phyloP scores from a whole-genome alignment of 495 filamentous ascomycete genomes.

The Rostrohypoxylon terebratum region DNA sequence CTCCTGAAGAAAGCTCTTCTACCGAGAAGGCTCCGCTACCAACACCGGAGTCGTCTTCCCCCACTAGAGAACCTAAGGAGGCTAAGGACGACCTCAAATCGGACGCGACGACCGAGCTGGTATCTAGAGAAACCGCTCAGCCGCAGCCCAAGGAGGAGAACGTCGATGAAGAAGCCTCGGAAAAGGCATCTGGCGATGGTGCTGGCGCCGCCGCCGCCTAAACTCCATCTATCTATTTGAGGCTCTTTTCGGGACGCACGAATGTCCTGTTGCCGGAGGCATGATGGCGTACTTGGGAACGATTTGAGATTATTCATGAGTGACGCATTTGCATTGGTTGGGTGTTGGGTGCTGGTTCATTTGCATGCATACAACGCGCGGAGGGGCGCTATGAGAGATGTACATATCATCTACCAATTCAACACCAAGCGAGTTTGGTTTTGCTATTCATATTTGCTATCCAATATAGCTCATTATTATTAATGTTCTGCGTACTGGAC shows the following conservation, averaged over 20 bases:
- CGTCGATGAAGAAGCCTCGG: conserved; percentile 28
- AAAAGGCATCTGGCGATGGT: conserved; percentile 29
- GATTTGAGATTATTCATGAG: conserved; percentile 7
- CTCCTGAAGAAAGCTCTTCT: neutral
- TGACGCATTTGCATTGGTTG: conserved; percentile 24
- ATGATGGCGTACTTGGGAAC: neutral
- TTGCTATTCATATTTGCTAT: neutral
- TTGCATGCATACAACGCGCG: conserved; percentile 19
- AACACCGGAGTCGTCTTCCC: conserved; percentile 23
- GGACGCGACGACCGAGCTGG: neutral
- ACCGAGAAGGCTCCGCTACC: neutral
- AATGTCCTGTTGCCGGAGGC: neutral
- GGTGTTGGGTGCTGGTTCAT: conserved; percentile 30
- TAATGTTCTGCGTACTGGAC: neutral
- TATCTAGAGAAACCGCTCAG: conserved; percentile 12
- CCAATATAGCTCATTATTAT: neutral
- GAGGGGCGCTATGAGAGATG: neutral
- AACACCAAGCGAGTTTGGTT: neutral
- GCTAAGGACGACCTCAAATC: neutral
- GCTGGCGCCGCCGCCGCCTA: conserved; percentile 9
- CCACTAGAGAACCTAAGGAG: conserved; percentile 3
- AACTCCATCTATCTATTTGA: conserved; percentile 6
- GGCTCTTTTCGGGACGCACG: neutral
- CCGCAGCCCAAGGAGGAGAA: conserved; percentile 9
- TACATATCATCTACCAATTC: neutral